phyloP scores from a whole-genome alignment of 2,329 filamentous ascomycete species.

The Claviceps pusilla region DNA sequence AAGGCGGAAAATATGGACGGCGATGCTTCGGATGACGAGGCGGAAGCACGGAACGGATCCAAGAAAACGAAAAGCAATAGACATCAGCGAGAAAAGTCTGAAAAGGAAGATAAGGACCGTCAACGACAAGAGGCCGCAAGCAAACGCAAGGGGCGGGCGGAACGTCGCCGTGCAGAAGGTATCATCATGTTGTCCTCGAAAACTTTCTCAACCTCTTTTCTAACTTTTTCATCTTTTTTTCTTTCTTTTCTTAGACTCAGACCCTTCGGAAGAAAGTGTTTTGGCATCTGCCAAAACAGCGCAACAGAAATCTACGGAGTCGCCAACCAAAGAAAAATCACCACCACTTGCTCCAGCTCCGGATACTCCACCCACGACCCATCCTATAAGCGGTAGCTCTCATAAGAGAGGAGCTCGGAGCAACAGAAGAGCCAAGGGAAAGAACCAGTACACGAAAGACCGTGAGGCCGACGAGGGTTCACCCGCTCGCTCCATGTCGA shows the following conservation, averaged over 20 bases:
- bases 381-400: constrained; percentile 29
- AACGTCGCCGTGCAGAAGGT: constrained; percentile 72
- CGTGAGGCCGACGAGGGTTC: constrained; percentile 46
- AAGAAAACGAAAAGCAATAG: constrained; percentile 50
- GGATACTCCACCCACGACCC: constrained; percentile 29
- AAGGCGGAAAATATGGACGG: constrained; percentile 32
- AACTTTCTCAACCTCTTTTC: background rate
- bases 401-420: constrained; percentile 47
- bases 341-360: constrained; percentile 16
- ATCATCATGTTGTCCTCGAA: constrained; percentile 9
- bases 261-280: constrained; percentile 53
- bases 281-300: constrained; percentile 24
- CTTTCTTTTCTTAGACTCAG: constrained; percentile 40
- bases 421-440: constrained; percentile 53
- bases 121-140: constrained; percentile 59
- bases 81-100: constrained; percentile 45
- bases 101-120: constrained; percentile 60
- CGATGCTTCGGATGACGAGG: constrained; percentile 61
- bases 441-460: constrained; percentile 73
- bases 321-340: constrained; percentile 17
- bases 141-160: constrained; percentile 68
- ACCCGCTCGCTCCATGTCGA: constrained; percentile 40
- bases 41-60: constrained; percentile 31
- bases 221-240: background rate
- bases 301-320: constrained; percentile 17